Conservation (phyloP, 768 basidiomycete genomes). For the Calocera cornea region DNA sequence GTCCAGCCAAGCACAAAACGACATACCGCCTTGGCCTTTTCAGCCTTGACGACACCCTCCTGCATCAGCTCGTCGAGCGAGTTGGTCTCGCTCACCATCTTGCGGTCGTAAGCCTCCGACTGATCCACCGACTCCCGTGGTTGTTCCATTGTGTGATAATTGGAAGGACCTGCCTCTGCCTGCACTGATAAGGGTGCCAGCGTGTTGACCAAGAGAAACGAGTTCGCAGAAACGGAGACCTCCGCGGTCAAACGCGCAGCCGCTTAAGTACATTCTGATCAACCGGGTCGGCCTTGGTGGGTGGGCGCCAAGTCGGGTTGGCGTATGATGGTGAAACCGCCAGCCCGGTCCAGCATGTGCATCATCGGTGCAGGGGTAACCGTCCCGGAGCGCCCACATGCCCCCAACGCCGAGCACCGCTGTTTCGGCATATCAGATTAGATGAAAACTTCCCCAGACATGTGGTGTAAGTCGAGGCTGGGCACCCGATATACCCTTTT, state of each 20-base stretch:
- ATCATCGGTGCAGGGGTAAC: not conserved
- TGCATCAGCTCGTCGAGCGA: not conserved
- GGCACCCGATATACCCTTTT: not conserved
- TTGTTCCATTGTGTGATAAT: not conserved
- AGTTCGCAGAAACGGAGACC: not conserved
- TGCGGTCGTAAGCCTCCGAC: not conserved
- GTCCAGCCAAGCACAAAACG: not conserved
- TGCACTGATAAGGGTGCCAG: not conserved
- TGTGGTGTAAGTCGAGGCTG: not conserved
- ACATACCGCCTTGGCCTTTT: not conserved
- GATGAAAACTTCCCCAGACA: not conserved
- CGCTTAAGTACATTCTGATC: not conserved
- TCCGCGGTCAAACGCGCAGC: not conserved
- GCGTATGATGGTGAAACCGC: not conserved
- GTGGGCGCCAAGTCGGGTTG: not conserved
- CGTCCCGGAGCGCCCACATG: not conserved
- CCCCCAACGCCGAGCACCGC: not conserved
- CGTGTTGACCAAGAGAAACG: not conserved
- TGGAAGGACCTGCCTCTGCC: not conserved
- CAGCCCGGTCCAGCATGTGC: not conserved
- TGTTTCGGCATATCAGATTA: slow-evolving; percentile 4
- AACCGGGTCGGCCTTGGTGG: not conserved
- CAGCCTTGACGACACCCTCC: slow-evolving; percentile 6
- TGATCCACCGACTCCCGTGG: not conserved
- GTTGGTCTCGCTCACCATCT: not conserved